phyloP scores from a whole-genome alignment of 768 basidiomycete genomes.

The Hirschioporus abietinus region DNA sequence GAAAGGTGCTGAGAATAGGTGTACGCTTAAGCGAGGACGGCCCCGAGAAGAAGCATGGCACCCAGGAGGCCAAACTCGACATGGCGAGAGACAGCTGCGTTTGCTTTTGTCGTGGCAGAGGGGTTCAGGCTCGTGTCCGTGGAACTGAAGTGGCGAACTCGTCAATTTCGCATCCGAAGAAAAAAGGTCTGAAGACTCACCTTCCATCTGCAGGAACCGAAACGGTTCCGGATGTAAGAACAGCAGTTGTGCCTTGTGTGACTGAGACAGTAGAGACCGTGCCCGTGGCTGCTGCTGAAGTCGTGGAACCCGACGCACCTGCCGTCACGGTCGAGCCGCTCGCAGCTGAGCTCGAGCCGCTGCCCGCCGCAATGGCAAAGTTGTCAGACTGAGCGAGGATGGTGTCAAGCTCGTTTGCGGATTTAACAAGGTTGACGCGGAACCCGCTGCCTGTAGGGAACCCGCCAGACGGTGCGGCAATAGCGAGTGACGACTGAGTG shows the following conservation, averaged over 20 bases:
- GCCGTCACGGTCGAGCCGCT: background rate
- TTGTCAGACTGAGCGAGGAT: constrained; percentile 69
- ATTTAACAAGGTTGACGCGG: constrained; percentile 67
- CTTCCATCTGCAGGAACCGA: constrained; percentile 5
- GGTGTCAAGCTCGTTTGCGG: constrained; percentile 36
- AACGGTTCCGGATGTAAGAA: constrained; percentile 11
- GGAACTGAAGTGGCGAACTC: constrained; percentile 11
- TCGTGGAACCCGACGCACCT: constrained; percentile 16
- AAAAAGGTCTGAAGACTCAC: constrained; percentile 3
- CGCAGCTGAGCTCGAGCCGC: constrained; percentile 16
- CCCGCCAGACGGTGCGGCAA: constrained; percentile 55
- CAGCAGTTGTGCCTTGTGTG: constrained; percentile 17
- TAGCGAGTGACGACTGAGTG: constrained; percentile 25
- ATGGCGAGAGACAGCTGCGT: constrained; percentile 26
- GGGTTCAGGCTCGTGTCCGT: constrained; percentile 21
- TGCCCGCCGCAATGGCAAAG: constrained; percentile 43
- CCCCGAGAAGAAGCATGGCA: constrained; percentile 31
- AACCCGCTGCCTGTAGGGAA: constrained; percentile 61
- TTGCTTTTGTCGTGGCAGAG: constrained; percentile 20
- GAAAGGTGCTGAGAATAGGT: background rate
- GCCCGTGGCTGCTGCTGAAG: constrained; percentile 25
- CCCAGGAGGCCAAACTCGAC: constrained; percentile 28
- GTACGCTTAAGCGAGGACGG: constrained; percentile 25
- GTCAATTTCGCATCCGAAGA: constrained; percentile 6
- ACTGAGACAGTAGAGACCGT: constrained; percentile 21